Evolutionary conservation across 306 rosid species (phyloP).

Genomic region (Vachellia collinsii): DNA sequence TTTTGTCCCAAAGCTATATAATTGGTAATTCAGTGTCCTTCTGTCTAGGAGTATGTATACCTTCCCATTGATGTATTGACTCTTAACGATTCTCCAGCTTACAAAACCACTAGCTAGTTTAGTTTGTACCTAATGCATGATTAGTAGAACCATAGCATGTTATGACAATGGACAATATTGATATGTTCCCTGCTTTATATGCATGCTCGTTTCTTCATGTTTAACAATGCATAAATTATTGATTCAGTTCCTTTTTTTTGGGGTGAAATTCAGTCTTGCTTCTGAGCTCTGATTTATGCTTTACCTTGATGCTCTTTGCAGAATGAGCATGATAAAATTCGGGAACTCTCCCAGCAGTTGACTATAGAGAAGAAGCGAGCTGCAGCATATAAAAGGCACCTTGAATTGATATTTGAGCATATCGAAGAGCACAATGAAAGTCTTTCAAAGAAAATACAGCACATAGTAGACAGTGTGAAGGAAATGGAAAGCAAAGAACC

Average conservation of each 20-base stretch:
- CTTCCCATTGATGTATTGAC: not conserved
- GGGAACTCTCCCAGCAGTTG: constrained; percentile 87
- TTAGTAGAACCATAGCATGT: not conserved
- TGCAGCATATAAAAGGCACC: constrained; percentile 88
- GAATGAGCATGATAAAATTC: constrained; percentile 89
- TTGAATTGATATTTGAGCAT: constrained; percentile 86
- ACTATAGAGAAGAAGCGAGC: constrained; percentile 86
- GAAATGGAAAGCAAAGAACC: constrained; percentile 74
- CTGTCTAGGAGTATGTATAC: not conserved
- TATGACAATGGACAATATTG: not conserved
- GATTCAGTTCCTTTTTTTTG: not conserved
- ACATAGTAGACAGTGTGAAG: constrained; percentile 84
- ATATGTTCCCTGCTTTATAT: not conserved
- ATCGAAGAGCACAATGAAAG: constrained; percentile 85
- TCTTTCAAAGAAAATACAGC: constrained; percentile 85
- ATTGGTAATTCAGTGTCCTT: not conserved
- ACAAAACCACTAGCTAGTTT: not conserved
- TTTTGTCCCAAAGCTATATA: not conserved
- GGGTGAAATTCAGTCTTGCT: constrained; percentile 1
- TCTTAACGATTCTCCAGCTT: not conserved
- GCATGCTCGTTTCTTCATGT: not conserved
- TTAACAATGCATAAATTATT: not conserved
- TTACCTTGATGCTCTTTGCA: constrained; percentile 42
- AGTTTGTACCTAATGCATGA: not conserved
- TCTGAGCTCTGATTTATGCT: constrained; percentile 17